Evolutionary conservation across 805 yeast genomes (phyloP), one percentile per base, ranked within the genome.

Genomic region (Sugiyamaella floridensis): DNA sequence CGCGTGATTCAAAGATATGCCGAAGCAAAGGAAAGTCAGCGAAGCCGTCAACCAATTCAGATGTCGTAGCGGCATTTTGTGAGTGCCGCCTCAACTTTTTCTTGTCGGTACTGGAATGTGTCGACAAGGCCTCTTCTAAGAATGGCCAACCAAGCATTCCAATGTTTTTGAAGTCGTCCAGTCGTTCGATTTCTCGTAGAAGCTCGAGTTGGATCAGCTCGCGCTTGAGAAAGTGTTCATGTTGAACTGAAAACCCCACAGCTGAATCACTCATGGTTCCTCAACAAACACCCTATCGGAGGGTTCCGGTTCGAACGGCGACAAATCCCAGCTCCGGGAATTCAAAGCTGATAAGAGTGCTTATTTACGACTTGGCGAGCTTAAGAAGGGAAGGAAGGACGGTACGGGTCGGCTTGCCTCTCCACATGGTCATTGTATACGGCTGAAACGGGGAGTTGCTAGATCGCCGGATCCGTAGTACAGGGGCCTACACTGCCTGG

Each of bases 201-300:
- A 89, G 69, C 62, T 86, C 79, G 11, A 77, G 72, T 56, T 79
- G 77, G 26, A 92, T 70, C 15, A 92, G 74, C 68, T 87, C 90
- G 61, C 95, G 81, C 67, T 92, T 92, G 50, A 93, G 75, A 66
- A 85, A 86, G 63, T 92, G 97, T 67, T 89, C 96, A 65, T 90
- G 88, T 0, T 78, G 73, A 2, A 90, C 80, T 12, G 80, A 68
- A 46, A 85, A 43, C 8, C 22, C 44, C 34, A 16, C 12, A 32
- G n/a, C 4, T 32, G 37, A 32, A 14, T 4, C 37, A 32, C n/a
- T 32, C 37, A 32, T 32, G 7, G n/a, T 11, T 32, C 37, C 37
- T 22, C 26, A 22, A 22, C 26, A 22, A 22, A 22, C 6, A 6
- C 6, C 26, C 3, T 22, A 22, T 22, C 3, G 26, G 6, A 22